Conservation (phyloP, 2,329 filamentous ascomycete genomes). For the Phyllachora maydis region DNA sequence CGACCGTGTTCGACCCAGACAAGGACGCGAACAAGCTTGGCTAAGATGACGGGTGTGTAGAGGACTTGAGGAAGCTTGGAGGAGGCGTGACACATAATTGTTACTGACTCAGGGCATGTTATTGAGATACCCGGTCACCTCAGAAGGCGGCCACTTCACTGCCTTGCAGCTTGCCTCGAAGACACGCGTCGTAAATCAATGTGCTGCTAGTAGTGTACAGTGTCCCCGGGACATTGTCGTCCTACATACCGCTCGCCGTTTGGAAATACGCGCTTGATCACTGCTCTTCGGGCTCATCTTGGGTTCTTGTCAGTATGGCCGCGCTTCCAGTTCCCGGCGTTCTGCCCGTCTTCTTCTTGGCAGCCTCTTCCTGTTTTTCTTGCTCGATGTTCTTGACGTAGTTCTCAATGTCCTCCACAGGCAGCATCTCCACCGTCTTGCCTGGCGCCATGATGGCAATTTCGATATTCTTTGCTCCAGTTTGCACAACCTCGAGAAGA, state of each 20-base stretch:
- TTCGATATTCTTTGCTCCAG: conserved; percentile 98
- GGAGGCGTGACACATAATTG: too few species aligned
- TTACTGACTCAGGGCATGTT: too few species aligned
- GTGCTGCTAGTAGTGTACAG: too few species aligned
- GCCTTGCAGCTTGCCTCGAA: too few species aligned
- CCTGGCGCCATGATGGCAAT: conserved; percentile 95
- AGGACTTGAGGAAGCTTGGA: too few species aligned
- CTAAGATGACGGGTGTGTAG: too few species aligned
- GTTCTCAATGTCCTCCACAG: conserved; percentile 85
- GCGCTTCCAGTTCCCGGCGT: conserved; percentile 49
- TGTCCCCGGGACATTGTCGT: conserved; percentile 1
- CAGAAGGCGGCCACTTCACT: too few species aligned
- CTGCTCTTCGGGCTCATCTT: conserved; percentile 12
- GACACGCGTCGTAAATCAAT: too few species aligned
- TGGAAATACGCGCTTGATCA: too few species aligned
- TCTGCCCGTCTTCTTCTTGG: conserved; percentile 81
- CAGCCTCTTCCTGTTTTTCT: conserved; percentile 97
- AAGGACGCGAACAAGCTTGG: conserved; percentile 58
- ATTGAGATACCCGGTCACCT: too few species aligned
- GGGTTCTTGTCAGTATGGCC: conserved; percentile 50
- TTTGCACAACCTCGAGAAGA: conserved; percentile 91
- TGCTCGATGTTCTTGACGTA: conserved; percentile 98
- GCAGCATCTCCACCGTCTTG: conserved; percentile 79
- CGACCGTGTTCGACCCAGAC: conserved; percentile 57
- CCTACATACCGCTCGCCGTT: too few species aligned